These are phyloP conservation scores for Mycena citricolor DNA, from an alignment of 1,284 basidiomycete genomes.

Conservation along the genomic window DNA sequence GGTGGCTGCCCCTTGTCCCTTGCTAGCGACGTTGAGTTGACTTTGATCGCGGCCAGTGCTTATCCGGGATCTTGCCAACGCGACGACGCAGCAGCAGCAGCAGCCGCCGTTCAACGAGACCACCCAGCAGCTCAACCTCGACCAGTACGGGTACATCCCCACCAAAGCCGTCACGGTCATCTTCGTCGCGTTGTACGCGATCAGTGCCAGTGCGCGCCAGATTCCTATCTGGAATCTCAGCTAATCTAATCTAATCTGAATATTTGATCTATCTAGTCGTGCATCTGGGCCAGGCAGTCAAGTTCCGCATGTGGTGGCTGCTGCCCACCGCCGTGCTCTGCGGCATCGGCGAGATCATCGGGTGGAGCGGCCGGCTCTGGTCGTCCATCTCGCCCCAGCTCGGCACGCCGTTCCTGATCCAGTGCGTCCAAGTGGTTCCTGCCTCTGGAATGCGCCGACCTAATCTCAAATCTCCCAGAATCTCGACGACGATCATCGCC, in stretches of 20 bases:
- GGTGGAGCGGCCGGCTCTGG: slow-evolving; percentile 36
- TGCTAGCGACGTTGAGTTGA: too few relatives aligned
- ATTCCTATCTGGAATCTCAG: neutral
- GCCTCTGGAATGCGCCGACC: neutral
- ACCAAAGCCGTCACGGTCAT: slow-evolving; percentile 3
- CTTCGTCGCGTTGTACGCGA: slow-evolving; percentile 3
- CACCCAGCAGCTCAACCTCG: too few relatives aligned
- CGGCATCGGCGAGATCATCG: slow-evolving; percentile 45
- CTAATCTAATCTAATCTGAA: neutral
- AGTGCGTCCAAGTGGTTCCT: slow-evolving; percentile 29
- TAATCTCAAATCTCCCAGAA: slow-evolving; percentile 29
- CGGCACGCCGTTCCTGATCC: slow-evolving; percentile 34
- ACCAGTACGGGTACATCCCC: slow-evolving; percentile 10
- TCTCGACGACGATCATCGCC: slow-evolving; percentile 40
- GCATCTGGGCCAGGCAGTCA: slow-evolving; percentile 42
- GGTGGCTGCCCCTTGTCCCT: too few relatives aligned
- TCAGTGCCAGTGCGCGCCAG: neutral
- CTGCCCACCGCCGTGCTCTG: slow-evolving; percentile 46
- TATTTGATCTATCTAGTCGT: too few relatives aligned
- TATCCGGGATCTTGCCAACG: too few relatives aligned
- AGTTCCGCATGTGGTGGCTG: slow-evolving; percentile 45
- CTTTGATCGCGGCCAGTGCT: too few relatives aligned
- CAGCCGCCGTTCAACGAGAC: too few relatives aligned
- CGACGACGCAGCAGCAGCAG: too few relatives aligned
- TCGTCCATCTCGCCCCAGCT: slow-evolving; percentile 17